phyloP scores from a whole-genome alignment of 2,329 filamentous ascomycete species.

The Diaporthe vaccinii region DNA sequence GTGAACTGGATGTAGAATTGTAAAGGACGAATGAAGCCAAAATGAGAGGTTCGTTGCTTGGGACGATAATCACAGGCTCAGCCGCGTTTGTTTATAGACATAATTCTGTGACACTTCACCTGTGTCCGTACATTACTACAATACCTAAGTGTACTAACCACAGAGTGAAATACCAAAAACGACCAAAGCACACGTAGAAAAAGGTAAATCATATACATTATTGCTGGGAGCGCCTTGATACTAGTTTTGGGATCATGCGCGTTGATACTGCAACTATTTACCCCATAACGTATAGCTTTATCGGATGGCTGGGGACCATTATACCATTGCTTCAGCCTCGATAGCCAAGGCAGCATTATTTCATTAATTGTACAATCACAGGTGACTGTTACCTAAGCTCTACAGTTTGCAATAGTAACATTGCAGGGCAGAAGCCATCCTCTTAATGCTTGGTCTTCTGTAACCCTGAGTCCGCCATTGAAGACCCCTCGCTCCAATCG shows the following conservation, averaged over 20 bases:
- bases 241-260: neutral
- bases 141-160: neutral
- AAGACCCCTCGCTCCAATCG: neutral
- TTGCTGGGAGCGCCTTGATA: neutral
- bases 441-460: neutral
- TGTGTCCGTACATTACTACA: neutral
- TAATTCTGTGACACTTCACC: neutral
- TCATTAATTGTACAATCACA: slow-evolving; percentile 16
- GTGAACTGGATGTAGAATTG: neutral
- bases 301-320: no score
- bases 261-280: neutral
- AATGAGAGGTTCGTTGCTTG: neutral
- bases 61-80: no score
- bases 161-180: neutral
- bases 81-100: neutral
- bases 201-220: neutral
- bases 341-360: neutral
- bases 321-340: neutral
- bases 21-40: neutral
- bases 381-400: neutral
- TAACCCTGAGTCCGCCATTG: slow-evolving; percentile 1
- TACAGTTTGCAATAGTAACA: neutral
- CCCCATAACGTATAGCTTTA: neutral
- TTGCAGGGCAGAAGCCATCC: neutral
- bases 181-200: neutral